Conservation (phyloP, 2,329 filamentous ascomycete species). For the Colletotrichum tofieldiae region DNA sequence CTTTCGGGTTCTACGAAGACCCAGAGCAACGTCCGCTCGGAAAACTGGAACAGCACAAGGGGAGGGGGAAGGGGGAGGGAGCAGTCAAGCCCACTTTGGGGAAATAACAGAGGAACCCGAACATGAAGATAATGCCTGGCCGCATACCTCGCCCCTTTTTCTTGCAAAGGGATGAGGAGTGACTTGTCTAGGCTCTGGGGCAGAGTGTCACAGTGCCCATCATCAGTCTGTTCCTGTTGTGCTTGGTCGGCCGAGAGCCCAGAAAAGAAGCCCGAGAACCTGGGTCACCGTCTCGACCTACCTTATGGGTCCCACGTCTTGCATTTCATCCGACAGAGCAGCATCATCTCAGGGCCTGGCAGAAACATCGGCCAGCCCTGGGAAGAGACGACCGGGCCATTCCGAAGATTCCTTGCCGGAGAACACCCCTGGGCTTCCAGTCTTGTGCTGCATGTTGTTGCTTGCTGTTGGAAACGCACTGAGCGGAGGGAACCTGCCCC, state of each 20-base stretch:
- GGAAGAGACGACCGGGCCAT: not conserved
- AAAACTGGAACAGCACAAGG: slow-evolving; percentile 23
- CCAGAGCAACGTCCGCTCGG: slow-evolving; percentile 18
- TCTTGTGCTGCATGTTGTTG: not conserved
- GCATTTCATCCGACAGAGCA: slow-evolving; percentile 21
- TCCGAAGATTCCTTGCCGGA: not conserved
- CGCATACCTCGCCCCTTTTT: not conserved
- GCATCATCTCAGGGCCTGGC: slow-evolving; percentile 8
- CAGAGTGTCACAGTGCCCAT: not conserved
- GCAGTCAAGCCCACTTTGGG: slow-evolving; percentile 1
- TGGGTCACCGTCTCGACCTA: slow-evolving; percentile 1
- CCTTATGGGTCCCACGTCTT: slow-evolving; percentile 4
- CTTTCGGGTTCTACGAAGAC: slow-evolving; percentile 34
- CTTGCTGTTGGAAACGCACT: not conserved
- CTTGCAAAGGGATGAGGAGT: not conserved
- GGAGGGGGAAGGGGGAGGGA: slow-evolving; percentile 5
- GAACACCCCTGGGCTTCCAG: not conserved
- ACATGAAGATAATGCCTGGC: not conserved
- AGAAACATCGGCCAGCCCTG: slow-evolving; percentile 11
- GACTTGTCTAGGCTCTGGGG: not conserved
- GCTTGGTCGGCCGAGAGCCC: slow-evolving; percentile 7
- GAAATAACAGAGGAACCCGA: not conserved
- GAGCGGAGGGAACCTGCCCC: not conserved
- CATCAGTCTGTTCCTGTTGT: not conserved
- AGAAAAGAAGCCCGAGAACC: slow-evolving; percentile 18